Evolutionary conservation across 2,329 filamentous ascomycete species (phyloP), one percentile per base, ranked within the genome.

Genomic region (Hypocrella siamensis): DNA sequence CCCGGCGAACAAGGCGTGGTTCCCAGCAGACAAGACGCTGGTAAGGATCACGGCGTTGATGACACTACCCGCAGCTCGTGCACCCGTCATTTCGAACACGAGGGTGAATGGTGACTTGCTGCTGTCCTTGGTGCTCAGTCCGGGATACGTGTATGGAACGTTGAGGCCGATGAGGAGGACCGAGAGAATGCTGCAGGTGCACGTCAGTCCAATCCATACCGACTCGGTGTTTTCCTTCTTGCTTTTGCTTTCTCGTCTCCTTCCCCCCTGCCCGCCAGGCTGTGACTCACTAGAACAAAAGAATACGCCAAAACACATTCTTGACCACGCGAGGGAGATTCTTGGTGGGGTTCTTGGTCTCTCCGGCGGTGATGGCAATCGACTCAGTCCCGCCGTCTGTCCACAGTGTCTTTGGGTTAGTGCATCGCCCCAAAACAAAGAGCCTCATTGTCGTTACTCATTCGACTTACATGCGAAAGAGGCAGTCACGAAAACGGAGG

Each of bases 321-420:
- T 70, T 70, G 28, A 78, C 68, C 3, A 76, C 74, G 3, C 63
- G 61, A 2, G 75, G 75, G 21, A 79, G 53, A 34, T 63, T 75
- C 39, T 61, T 63, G 14, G 67, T 60, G 0, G 75, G 74, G 40
- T 77, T 61, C 40, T 67, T 70, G 2, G 74, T 77, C 47, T 79
- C 74, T 27, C 73, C 73, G 1, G 73, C 73, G 0, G 74, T 76
- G 35, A 78, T 72, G 31, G 70, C 72, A 30, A 78, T 75, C 21
- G 65, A 70, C 47, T 77, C 73, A 3, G 70, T 75, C 32, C 72
- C 74, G 21, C 51, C 51, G 21, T 53, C 51, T 54, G 16, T 22
- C 21, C 8, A 22, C 21, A 22, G 8, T 22, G 21, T 22, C 12
- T 22, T 22, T 12, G 21, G 21, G n/a, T n/a, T n/a, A n/a, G n/a